A percentile compares a stretch with the other conserved stretches of the same genome.
These are phyloP conservation scores for Onygena corvina DNA, from an alignment of 2,329 filamentous ascomycete species.

Conservation along the genomic window DNA sequence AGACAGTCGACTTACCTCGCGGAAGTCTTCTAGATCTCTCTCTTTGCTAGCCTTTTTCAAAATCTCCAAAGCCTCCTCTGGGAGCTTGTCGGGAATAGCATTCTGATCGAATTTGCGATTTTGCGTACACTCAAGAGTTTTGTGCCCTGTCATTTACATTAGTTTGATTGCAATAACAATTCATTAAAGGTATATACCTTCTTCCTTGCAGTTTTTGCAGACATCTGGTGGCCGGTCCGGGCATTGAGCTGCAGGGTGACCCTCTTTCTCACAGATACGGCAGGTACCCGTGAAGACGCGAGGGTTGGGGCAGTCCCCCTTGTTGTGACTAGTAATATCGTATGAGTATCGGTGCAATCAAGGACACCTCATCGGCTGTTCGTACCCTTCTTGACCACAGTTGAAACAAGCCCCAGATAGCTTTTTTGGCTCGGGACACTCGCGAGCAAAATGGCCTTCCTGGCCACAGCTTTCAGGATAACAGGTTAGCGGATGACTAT, in stretches of 20 bases:
- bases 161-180: background rate
- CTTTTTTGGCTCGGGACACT: conserved; percentile 35
- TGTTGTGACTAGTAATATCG: conserved; percentile 27
- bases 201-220: conserved; percentile 38
- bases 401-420: conserved; percentile 35
- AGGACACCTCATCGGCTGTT: background rate
- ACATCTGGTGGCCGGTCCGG: conserved; percentile 33
- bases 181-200: conserved; percentile 25
- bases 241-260: conserved; percentile 36
- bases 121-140: conserved; percentile 34
- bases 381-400: conserved; percentile 34
- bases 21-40: conserved; percentile 42
- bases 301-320: conserved; percentile 36
- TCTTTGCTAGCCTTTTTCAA: conserved; percentile 39
- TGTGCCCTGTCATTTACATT: conserved; percentile 29
- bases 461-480: conserved; percentile 22
- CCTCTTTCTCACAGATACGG: conserved; percentile 36
- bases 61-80: conserved; percentile 40
- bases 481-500: background rate
- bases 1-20: conserved; percentile 25
- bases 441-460: conserved; percentile 30
- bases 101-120: conserved; percentile 35
- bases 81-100: conserved; percentile 36
- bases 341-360: background rate
- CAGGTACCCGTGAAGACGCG: conserved; percentile 38